These are phyloP conservation scores for Phytophthora pinifolia DNA, from an alignment of 352 stramenopile species.

Conservation along the genomic window DNA sequence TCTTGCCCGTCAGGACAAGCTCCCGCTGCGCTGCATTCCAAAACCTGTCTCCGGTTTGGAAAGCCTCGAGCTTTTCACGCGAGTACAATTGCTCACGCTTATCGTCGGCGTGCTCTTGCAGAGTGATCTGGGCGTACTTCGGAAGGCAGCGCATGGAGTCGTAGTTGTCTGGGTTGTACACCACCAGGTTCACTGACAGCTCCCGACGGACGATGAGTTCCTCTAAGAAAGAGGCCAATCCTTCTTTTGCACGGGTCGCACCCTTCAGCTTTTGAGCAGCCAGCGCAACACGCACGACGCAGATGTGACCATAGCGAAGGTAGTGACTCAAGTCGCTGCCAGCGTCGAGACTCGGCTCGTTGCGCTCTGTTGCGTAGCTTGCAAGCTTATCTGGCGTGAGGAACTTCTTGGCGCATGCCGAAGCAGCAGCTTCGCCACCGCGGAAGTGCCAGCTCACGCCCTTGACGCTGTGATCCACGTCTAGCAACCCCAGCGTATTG, in stretches of 20 bases:
- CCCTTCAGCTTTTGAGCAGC: constrained; percentile 67
- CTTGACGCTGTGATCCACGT: constrained; percentile 66
- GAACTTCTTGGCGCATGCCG: constrained; percentile 86
- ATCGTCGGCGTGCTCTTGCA: constrained; percentile 89
- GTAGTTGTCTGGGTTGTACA: constrained; percentile 97
- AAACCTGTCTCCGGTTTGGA: constrained; percentile 94
- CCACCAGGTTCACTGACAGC: constrained; percentile 97
- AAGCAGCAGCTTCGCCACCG: constrained; percentile 69
- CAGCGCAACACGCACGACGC: constrained; percentile 65
- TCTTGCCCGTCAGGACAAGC: constrained; percentile 93
- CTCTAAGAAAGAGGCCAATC: constrained; percentile 95
- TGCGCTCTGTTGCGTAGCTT: constrained; percentile 82
- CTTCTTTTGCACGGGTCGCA: constrained; percentile 59
- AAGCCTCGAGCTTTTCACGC: constrained; percentile 89
- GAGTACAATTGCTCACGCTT: constrained; percentile 91
- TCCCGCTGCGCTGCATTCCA: constrained; percentile 99
- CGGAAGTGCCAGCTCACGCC: constrained; percentile 51
- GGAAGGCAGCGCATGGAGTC: constrained; percentile 90
- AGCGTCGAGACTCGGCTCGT: constrained; percentile 94
- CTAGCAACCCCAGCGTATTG: constrained; percentile 42
- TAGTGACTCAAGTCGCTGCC: constrained; percentile 94
- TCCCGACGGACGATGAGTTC: constrained; percentile 97
- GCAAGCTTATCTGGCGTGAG: constrained; percentile 70
- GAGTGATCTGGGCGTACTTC: constrained; percentile 91
- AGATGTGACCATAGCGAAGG: constrained; percentile 93